These are phyloP conservation scores for Phytophthora cactorum DNA, from an alignment of 352 stramenopile genomes.

Conservation along the genomic window DNA sequence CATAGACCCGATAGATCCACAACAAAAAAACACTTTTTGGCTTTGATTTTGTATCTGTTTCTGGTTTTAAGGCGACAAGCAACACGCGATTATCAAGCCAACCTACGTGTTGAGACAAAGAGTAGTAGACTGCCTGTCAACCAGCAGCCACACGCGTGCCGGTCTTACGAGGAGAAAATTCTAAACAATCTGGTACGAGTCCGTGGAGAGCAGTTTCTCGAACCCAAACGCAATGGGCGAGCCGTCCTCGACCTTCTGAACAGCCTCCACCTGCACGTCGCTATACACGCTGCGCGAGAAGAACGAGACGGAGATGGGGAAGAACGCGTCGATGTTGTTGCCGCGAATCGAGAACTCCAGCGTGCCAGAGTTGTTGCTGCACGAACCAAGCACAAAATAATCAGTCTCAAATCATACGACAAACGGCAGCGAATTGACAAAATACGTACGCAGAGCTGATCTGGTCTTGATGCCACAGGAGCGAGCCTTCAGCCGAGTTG, in stretches of 20 bases:
- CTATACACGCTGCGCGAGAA: slow-evolving; percentile 90
- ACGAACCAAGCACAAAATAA: slow-evolving; percentile 12
- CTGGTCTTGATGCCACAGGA: slow-evolving; percentile 87
- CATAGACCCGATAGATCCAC: slow-evolving; percentile 31
- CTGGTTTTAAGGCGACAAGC: slow-evolving; percentile 34
- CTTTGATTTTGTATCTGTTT: slow-evolving; percentile 47
- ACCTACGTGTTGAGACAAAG: slow-evolving; percentile 22
- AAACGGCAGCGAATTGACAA: neutral
- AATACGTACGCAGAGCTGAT: slow-evolving; percentile 75
- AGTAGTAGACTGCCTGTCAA: neutral
- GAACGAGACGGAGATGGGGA: slow-evolving; percentile 89
- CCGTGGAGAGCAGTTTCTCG: slow-evolving; percentile 88
- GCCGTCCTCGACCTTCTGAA: slow-evolving; percentile 77
- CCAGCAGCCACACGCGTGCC: slow-evolving; percentile 17
- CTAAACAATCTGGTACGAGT: slow-evolving; percentile 91
- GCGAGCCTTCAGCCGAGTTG: slow-evolving; percentile 69
- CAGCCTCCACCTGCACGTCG: slow-evolving; percentile 80
- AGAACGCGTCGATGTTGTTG: slow-evolving; percentile 85
- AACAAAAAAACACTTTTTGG: slow-evolving; percentile 36
- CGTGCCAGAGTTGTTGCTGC: slow-evolving; percentile 81
- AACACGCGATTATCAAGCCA: slow-evolving; percentile 12
- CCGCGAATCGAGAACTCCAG: slow-evolving; percentile 86
- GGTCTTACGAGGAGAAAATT: slow-evolving; percentile 29
- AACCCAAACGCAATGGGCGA: slow-evolving; percentile 81
- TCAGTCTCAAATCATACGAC: neutral